Evolutionary conservation across 1,139 yeast genomes (phyloP), one percentile per base, ranked within the genome.

Genomic region (Candida frijolesensis): DNA sequence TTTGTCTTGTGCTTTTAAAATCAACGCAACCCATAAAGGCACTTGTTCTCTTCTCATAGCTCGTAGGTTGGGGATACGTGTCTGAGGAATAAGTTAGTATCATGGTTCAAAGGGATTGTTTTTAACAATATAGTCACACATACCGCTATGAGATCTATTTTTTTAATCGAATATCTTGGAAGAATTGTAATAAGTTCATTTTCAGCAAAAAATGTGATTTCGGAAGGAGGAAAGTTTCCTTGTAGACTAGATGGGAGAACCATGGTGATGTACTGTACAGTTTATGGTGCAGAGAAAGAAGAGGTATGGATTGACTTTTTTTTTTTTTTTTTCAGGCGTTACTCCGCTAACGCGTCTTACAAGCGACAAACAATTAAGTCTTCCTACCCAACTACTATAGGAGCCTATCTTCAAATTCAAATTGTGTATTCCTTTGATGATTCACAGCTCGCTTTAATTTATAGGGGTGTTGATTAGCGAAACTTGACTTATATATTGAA

Each of bases 1-100:
- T 58, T 92, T 86, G 46, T 84, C 86, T 65, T 94, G 98, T 44
- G 87, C 83, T 62, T 90, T 90, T 49, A 94, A 72, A 15, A 92
- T 74, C 12, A 91, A 66, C 0, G 97, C 98, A 22, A 89, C 74
- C 99, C 99, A 94, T 3, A 94, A 59, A 0, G 97, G 96, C 0
- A 94, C 84, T 45, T 80, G 74, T 32, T 80, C 82, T 51, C 94
- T 76, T 55, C 87, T 80, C 80, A 89, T 79, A 1, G 96, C 91
- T 49, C 83, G 67, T 54, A 87, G 68, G 50, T 74, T 74, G 1
- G 85, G 89, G 46, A 78, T 65, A 50, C 62, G 74, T 51, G 74
- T 70, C 79, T 67, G 63, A 22, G 19, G 15, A n/a, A 18, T 19
- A 16, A 39, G 62, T 60, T 59, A 57, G 59, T 57, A 25, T 25